Conservation (phyloP, 345 rosid genomes). For the Sonneratia caseolaris region DNA sequence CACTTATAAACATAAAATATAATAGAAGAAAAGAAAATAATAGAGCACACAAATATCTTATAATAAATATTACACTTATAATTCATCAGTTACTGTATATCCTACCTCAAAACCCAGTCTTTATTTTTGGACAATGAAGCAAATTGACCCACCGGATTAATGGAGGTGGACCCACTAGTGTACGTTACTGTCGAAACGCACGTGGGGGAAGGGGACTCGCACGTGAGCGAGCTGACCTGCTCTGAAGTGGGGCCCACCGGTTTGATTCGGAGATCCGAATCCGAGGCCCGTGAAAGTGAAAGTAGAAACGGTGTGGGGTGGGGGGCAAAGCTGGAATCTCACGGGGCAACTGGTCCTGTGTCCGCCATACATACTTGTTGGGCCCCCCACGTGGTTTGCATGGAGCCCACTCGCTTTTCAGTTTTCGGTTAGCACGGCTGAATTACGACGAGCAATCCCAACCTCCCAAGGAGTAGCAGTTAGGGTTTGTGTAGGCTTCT, state of each 20-base stretch:
- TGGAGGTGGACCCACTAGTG: neutral
- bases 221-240: constrained; percentile 4
- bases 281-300: constrained; percentile 9
- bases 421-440: neutral
- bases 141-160: neutral
- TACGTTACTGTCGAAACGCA: neutral
- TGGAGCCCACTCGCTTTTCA: neutral
- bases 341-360: neutral
- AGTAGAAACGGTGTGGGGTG: neutral
- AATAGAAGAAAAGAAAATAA: too few species aligned
- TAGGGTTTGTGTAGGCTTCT: neutral
- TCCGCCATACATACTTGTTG: neutral
- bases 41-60: too few species aligned
- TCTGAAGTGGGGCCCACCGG: constrained; percentile 3
- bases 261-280: constrained; percentile 11
- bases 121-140: neutral
- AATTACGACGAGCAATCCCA: neutral
- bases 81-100: too few species aligned
- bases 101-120: too few species aligned
- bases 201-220: neutral
- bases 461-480: neutral
- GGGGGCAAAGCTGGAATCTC: neutral
- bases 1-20: neutral
- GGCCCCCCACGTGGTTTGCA: neutral
- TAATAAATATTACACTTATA: too few species aligned